A percentile compares a stretch with the other conserved stretches of the same genome.
Conservation (phyloP, 2,329 filamentous ascomycete genomes). For the Xylaria sp. region DNA sequence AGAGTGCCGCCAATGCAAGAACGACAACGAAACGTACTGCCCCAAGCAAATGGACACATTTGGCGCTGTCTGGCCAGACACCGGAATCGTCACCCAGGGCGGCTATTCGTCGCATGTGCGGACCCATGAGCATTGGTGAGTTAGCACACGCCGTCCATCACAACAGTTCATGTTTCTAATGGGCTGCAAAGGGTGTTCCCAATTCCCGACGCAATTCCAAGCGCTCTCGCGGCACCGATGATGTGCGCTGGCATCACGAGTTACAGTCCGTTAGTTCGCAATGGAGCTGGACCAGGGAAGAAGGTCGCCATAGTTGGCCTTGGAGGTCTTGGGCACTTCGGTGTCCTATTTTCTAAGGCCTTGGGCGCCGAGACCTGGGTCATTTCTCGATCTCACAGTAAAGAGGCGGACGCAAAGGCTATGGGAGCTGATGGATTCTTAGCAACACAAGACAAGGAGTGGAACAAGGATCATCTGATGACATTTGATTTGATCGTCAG, state of each 20-base stretch:
- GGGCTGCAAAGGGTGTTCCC: conserved; percentile 64
- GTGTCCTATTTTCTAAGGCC: conserved; percentile 74
- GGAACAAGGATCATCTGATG: conserved; percentile 66
- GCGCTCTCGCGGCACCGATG: conserved; percentile 77
- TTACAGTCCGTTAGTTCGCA: conserved; percentile 80
- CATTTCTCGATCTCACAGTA: conserved; percentile 68
- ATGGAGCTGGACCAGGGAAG: conserved; percentile 80
- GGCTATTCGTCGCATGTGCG: conserved; percentile 73
- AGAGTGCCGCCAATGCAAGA: conserved; percentile 71
- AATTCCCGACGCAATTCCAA: conserved; percentile 77
- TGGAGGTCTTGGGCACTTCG: conserved; percentile 78
- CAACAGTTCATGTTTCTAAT: conserved; percentile 1
- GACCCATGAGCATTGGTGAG: conserved; percentile 77
- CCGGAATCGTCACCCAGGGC: conserved; percentile 70
- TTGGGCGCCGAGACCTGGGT: conserved; percentile 71
- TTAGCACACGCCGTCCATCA: background rate
- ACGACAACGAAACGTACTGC: conserved; percentile 76
- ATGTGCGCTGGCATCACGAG: conserved; percentile 86
- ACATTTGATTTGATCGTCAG: conserved; percentile 82
- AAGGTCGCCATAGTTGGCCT: conserved; percentile 81
- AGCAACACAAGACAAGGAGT: conserved; percentile 66
- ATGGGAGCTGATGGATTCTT: conserved; percentile 71
- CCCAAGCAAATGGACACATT: conserved; percentile 69
- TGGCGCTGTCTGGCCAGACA: conserved; percentile 64
- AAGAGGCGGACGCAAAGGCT: conserved; percentile 67